Evolutionary conservation across 73 alveolate genomes (phyloP), one percentile per base, ranked within the genome.

Genomic region (Diophrys appendiculata): DNA sequence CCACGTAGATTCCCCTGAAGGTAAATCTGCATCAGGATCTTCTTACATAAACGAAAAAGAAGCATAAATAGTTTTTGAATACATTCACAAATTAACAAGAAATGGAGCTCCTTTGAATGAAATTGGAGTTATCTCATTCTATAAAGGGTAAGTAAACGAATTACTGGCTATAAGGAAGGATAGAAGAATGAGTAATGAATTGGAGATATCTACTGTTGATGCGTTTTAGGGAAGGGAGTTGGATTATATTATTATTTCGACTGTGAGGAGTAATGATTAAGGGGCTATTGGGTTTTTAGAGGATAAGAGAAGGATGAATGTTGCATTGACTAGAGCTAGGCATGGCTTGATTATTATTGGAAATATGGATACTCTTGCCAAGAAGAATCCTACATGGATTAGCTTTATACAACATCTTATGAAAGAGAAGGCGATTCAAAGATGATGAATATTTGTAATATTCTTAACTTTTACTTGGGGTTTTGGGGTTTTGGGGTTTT

Each of bases 31-130:
- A 11, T 91, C 98, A 26, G 99, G 99, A 25, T 97, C 99, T 27
- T 91, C 99, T 27, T 98, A 92, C 94, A 80, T 98, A 32, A 98
- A 98, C 85, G 83, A 99, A 54, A 89, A 95, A 68, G 99, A 98
- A 91, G 99, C 99, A 95, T 43, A 93, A n/a, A n/a, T n/a, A n/a
- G n/a, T n/a, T n/a, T n/a, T 18, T 97, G 98, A 0, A 96, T 98
- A 55, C 92, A 94, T 69, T 96, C 99, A 0, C 95, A 91, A 70
- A 97, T 96, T 79, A 94, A 97, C 18, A 99, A 99, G 53, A 96
- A 97, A 73, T 95, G 97, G 52, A 98, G 99, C 24, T 99, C 99
- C 73, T 98, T 97, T 83, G 99, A 98, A 92, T 99, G 99, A 32
- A 96, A 98, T 84, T 82, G n/a, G n/a, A n/a, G n/a, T n/a, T n/a